Evolutionary conservation across 495 filamentous ascomycete genomes (phyloP), one percentile per base, ranked within the genome.

Genomic region (Trichoderma reesei): DNA sequence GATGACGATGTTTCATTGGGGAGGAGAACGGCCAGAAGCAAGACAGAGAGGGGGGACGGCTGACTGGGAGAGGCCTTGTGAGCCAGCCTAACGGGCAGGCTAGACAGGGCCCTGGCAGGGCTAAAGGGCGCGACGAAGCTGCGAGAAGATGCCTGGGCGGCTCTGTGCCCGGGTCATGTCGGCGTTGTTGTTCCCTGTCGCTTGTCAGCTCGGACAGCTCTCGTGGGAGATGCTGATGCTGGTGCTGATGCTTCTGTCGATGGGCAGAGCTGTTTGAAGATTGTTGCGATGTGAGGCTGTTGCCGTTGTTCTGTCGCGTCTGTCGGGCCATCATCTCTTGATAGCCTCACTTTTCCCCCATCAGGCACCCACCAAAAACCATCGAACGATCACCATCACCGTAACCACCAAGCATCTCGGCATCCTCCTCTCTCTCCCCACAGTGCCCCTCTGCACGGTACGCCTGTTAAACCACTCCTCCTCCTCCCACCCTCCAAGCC

Each of bases 1-100:
- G 51, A 56, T 56, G 51, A 56, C 51, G 26, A 56, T 56, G 51
- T 56, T 34, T 56, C 51, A 56, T 56, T 56, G 51, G 51, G 51
- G 6, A 14, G 20, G 26, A 18, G 46, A 51, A 18, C 16, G 26
- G 46, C n/a, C 18, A n/a, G 51, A 56, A 56, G 51, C 51, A 9
- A 26, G 51, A 11, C 51, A n/a, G n/a, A n/a, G 20, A 56, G 34
- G 51, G 51, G 31, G 51, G 51, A 9, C 51, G 3, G 51, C 31
- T 34, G 51, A 56, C 20, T 31, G 4, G 20, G n/a, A n/a, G n/a
- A n/a, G 51, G 51, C 51, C 26, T 31, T 31, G 51, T 56, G 51
- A 56, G 51, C 51, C 51, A 56, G 51, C 51, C n/a, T 56, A 56
- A 34, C 51, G 20, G 31, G n/a, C 20, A 46, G 51, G 51, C 51